A percentile compares a stretch with the other conserved stretches of the same genome.
These are phyloP conservation scores for Scheffersomyces amazonensis DNA, from an alignment of 805 yeast genomes.

Conservation along the genomic window DNA sequence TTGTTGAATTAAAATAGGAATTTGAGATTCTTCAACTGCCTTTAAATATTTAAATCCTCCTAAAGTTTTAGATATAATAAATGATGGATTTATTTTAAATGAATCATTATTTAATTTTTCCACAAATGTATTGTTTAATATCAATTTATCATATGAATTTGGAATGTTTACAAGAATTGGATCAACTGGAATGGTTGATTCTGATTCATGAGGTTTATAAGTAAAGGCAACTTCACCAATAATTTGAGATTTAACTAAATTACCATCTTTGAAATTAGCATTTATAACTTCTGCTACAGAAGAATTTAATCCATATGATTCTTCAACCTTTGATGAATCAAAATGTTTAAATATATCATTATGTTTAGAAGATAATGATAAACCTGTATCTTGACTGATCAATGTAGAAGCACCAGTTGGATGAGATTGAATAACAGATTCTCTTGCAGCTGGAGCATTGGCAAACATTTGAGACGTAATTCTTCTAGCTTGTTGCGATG, in stretches of 20 bases:
- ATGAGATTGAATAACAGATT: slow-evolving; percentile 19
- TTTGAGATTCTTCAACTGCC: slow-evolving; percentile 31
- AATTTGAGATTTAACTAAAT: slow-evolving; percentile 53
- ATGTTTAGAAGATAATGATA: slow-evolving; percentile 19
- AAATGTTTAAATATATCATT: slow-evolving; percentile 22
- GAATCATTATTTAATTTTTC: slow-evolving; percentile 19
- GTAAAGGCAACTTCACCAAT: slow-evolving; percentile 87
- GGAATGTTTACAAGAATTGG: slow-evolving; percentile 39
- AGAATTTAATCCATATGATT: slow-evolving; percentile 70
- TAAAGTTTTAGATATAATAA: slow-evolving; percentile 60
- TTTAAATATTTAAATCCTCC: slow-evolving; percentile 80
- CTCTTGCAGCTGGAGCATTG: slow-evolving; percentile 40
- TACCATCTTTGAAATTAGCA: slow-evolving; percentile 71
- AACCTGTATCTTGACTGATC: slow-evolving; percentile 37
- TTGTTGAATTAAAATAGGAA: slow-evolving; percentile 74
- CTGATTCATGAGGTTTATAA: slow-evolving; percentile 32
- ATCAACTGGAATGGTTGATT: slow-evolving; percentile 7
- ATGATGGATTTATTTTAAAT: slow-evolving; percentile 45
- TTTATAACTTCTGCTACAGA: slow-evolving; percentile 84
- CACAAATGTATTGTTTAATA: slow-evolving; percentile 37
- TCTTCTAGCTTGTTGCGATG: slow-evolving; percentile 17
- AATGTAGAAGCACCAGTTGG: slow-evolving; percentile 10
- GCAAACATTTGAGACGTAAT: slow-evolving; percentile 48
- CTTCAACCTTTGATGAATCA: slow-evolving; percentile 27
- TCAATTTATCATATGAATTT: slow-evolving; percentile 49